Percentiles rank a stretch among this genome's conserved stretches.
These are phyloP conservation scores for Filobasidium floriforme DNA, from an alignment of 768 basidiomycete species.

Conservation along the genomic window DNA sequence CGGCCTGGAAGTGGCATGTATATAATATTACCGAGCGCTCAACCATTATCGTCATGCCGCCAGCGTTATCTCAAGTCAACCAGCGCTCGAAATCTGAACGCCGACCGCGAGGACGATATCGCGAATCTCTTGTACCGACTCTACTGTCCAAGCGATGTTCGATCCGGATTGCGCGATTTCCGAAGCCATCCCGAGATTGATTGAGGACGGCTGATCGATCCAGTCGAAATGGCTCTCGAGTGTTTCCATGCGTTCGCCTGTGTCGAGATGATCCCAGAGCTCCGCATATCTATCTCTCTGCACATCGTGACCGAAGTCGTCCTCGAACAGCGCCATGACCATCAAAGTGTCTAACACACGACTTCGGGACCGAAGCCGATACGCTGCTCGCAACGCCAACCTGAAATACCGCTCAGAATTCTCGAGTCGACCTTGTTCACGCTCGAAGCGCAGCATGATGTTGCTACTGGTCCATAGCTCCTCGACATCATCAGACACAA, in stretches of 20 bases:
- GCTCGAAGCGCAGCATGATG: not conserved
- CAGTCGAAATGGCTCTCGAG: not conserved
- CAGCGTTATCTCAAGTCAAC: no score
- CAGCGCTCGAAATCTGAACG: no score
- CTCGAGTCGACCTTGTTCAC: not conserved
- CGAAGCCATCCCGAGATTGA: conserved; percentile 29
- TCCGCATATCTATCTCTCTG: not conserved
- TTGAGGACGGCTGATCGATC: conserved; percentile 15
- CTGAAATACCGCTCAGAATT: not conserved
- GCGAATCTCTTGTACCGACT: no score
- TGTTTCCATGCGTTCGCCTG: not conserved
- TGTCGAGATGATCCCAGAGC: not conserved
- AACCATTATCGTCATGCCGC: no score
- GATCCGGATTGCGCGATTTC: conserved; percentile 45
- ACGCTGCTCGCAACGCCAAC: conserved; percentile 2
- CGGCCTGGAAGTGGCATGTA: no score
- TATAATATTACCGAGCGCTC: no score
- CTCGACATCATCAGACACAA: conserved; percentile 18
- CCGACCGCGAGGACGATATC: no score
- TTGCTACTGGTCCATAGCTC: conserved; percentile 12
- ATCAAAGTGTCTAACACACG: conserved; percentile 2
- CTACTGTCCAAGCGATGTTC: no score
- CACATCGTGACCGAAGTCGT: not conserved
- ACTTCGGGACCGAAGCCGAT: not conserved
- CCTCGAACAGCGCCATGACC: conserved; percentile 6